Evolutionary conservation across 805 yeast species (phyloP), one percentile per base, ranked within the genome.

Genomic region (Metschnikowia dekortorum): DNA sequence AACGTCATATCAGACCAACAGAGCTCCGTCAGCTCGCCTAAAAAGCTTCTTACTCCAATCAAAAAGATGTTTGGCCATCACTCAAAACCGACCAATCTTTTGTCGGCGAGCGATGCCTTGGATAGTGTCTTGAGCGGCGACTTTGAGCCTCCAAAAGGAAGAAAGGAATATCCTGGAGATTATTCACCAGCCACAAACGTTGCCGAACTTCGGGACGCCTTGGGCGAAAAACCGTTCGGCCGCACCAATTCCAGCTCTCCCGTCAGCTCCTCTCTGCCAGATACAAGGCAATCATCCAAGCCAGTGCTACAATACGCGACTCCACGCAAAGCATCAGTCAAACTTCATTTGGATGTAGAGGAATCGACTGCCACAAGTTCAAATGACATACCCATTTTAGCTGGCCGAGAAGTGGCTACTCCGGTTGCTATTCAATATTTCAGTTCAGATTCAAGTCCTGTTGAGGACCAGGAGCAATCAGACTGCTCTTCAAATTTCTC

Each of bases 401-500:
- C 22, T n/a, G 9, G 18, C 31, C 32, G 26, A 4, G 30, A 22
- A 11, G 11, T 29, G 28, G 9, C 40, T 9, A 44, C 46, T 35
- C 40, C 46, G 16, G 28, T 26, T 8, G 18, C 28, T 3, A 35
- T 11, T 6, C 14, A 29, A 6, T n/a, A 35, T 28, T 29, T 28
- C 4, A 34, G 39, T 26, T n/a, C 29, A 26, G 39, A 18, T 14
- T 34, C 39, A 4, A 44, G 46, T 13, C 46, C 33, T 14, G 11
- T 14, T 6, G 39, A 44, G 14, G 46, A 50, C 16, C 51, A 51
- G 52, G 48, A 42, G 11, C 52, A 49, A 36, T 57, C 61, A 4
- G 60, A 59, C 22, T 14, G 50, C 5, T 70, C 75, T 1, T 71
- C 75, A 1, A 75, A 69, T 48, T 82, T 80, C 54, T 81, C 85